Conservation (phyloP, 305 asterid species). For the Vinca major region DNA sequence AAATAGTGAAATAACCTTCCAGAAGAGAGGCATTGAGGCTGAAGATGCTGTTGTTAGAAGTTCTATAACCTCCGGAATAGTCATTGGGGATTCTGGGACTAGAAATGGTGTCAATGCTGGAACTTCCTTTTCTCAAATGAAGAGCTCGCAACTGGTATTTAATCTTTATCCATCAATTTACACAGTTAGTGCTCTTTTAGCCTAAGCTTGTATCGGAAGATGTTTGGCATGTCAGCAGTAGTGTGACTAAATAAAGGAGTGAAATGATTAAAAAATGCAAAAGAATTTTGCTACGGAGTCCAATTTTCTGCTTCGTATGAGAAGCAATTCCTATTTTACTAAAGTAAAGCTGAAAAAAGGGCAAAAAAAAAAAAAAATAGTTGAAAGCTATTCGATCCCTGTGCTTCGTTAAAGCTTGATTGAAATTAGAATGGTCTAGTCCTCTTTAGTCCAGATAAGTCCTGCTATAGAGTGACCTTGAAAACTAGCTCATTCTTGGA, state of each 20-base stretch:
- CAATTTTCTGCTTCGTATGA: neutral
- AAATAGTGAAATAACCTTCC: conserved; percentile 20
- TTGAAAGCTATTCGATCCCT: neutral
- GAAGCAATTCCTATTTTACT: neutral
- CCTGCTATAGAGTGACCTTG: too few relatives aligned
- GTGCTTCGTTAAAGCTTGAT: neutral
- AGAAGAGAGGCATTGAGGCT: conserved; percentile 26
- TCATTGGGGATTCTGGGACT: conserved; percentile 21
- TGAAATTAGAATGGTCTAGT: neutral
- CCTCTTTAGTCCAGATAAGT: too few relatives aligned
- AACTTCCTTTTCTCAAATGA: conserved; percentile 16
- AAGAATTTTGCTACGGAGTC: neutral
- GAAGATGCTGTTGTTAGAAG: conserved; percentile 27
- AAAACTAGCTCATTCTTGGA: neutral
- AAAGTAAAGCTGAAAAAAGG: neutral
- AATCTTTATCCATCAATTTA: conserved; percentile 3
- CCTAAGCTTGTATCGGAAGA: conserved; percentile 3
- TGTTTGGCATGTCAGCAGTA: neutral
- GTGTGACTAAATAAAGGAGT: neutral
- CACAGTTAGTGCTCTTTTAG: neutral
- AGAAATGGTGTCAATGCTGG: conserved; percentile 23
- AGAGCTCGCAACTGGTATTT: conserved; percentile 20
- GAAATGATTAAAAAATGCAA: neutral
- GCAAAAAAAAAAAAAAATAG: neutral
- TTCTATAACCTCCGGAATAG: conserved; percentile 20